phyloP scores from a whole-genome alignment of 2,329 filamentous ascomycete genomes.

The Macrophomina tecta region DNA sequence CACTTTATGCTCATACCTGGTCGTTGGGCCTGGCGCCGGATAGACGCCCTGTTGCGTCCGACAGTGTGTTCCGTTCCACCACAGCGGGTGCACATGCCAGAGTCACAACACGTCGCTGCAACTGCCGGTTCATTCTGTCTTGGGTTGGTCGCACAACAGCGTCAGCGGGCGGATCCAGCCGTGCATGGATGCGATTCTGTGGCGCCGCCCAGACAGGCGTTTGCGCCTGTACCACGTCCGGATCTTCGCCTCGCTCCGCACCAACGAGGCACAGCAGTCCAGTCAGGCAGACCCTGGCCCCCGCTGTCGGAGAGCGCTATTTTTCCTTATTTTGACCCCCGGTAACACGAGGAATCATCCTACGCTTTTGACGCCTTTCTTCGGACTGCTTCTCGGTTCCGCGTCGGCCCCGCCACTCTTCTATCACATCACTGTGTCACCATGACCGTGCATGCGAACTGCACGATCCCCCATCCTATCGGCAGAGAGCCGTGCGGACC shows the following conservation, averaged over 20 bases:
- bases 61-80: constrained; percentile 15
- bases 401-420: neutral
- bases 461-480: constrained; percentile 18
- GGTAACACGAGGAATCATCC: constrained; percentile 5
- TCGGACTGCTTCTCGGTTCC: neutral
- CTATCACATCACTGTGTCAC: constrained; percentile 9
- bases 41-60: constrained; percentile 22
- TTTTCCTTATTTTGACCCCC: constrained; percentile 28
- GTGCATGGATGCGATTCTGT: constrained; percentile 7
- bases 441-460: constrained; percentile 11
- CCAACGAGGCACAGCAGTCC: constrained; percentile 17
- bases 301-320: constrained; percentile 7
- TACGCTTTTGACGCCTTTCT: neutral
- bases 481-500: constrained; percentile 12
- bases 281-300: neutral
- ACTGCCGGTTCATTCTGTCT: constrained; percentile 10
- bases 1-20: constrained; percentile 37
- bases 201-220: constrained; percentile 17
- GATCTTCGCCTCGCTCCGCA: constrained; percentile 17
- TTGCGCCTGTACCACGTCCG: constrained; percentile 18
- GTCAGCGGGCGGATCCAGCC: constrained; percentile 1
- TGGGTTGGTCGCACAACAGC: constrained; percentile 12
- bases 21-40: constrained; percentile 20
- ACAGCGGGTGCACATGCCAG: constrained; percentile 19
- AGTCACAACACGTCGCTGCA: constrained; percentile 17